A percentile compares a stretch with the other conserved stretches of the same genome.
Conservation (phyloP, 164 flowering plant species). For the Dillenia turbinata region DNA sequence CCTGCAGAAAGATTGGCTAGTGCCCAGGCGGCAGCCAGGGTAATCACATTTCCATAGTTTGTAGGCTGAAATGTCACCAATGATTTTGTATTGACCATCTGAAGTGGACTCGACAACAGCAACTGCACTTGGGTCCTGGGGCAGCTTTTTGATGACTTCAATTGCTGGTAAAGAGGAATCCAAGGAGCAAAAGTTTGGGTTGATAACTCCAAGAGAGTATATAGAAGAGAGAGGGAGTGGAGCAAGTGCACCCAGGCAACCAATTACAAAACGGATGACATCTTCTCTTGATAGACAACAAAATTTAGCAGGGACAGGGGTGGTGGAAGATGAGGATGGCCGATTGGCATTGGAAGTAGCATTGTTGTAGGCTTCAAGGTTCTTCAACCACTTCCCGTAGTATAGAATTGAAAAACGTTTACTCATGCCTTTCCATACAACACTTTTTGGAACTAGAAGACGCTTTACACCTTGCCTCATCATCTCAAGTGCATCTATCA, state of each 20-base stretch:
- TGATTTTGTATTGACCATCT: slow-evolving; percentile 55
- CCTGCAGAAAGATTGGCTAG: slow-evolving; percentile 88
- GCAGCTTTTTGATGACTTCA: slow-evolving; percentile 38
- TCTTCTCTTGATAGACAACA: slow-evolving; percentile 95
- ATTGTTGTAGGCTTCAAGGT: slow-evolving; percentile 39
- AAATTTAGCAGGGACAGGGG: slow-evolving; percentile 38
- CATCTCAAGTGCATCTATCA: slow-evolving; percentile 95
- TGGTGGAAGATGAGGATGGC: slow-evolving; percentile 44
- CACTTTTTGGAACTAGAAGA: slow-evolving; percentile 80
- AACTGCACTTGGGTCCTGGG: slow-evolving; percentile 68
- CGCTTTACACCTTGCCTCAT: slow-evolving; percentile 96
- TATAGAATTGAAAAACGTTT: slow-evolving; percentile 89
- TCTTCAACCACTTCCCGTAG: slow-evolving; percentile 91
- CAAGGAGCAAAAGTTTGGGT: slow-evolving; percentile 45
- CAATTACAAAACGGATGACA: slow-evolving; percentile 80
- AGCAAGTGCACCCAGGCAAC: slow-evolving; percentile 93
- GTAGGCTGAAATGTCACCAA: slow-evolving; percentile 89
- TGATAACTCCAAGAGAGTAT: slow-evolving; percentile 61
- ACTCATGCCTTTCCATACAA: slow-evolving; percentile 89
- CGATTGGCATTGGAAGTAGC: slow-evolving; percentile 24
- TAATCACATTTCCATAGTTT: slow-evolving; percentile 91
- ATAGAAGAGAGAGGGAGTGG: slow-evolving; percentile 91
- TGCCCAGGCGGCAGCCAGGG: slow-evolving; percentile 91
- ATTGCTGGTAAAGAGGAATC: slow-evolving; percentile 70
- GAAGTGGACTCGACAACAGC: slow-evolving; percentile 67